These are phyloP conservation scores for Populus trichocarpa DNA, from an alignment of 441 rosid genomes.

Conservation along the genomic window DNA sequence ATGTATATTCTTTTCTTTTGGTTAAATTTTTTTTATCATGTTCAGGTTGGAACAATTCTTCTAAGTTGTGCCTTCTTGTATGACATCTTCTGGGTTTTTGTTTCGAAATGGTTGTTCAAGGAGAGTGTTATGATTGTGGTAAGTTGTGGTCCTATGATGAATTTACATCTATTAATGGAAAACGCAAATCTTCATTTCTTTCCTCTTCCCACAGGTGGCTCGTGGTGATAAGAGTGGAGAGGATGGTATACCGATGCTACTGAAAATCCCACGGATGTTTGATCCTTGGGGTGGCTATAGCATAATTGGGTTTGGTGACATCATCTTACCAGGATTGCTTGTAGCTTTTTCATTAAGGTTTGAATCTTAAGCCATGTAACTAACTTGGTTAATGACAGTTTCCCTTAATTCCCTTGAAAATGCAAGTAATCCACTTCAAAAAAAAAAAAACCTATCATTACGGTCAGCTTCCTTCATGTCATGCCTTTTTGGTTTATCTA, in stretches of 20 bases:
- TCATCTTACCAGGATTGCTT: constrained; percentile 69
- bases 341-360: constrained; percentile 69
- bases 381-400: background rate
- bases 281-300: constrained; percentile 99
- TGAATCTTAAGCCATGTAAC: constrained; percentile 16
- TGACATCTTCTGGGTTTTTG: constrained; percentile 30
- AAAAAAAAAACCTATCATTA: background rate
- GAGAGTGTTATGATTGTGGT: constrained; percentile 98
- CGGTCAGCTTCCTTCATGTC: background rate
- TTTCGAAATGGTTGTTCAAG: constrained; percentile 73
- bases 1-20: background rate
- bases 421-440: background rate
- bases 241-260: constrained; percentile 81
- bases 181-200: background rate
- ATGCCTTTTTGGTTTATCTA: background rate
- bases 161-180: background rate
- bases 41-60: constrained; percentile 89
- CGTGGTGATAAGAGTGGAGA: constrained; percentile 81
- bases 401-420: background rate
- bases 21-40: constrained; percentile 9
- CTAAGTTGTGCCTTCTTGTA: constrained; percentile 80
- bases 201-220: constrained; percentile 52
- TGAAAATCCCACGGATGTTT: constrained; percentile 77
- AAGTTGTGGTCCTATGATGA: constrained; percentile 26
- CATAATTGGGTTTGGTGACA: constrained; percentile 93